A percentile compares a stretch with the other conserved stretches of the same genome.
phyloP scores from a whole-genome alignment of 257 asterid species.

The Jacaranda copaia region DNA sequence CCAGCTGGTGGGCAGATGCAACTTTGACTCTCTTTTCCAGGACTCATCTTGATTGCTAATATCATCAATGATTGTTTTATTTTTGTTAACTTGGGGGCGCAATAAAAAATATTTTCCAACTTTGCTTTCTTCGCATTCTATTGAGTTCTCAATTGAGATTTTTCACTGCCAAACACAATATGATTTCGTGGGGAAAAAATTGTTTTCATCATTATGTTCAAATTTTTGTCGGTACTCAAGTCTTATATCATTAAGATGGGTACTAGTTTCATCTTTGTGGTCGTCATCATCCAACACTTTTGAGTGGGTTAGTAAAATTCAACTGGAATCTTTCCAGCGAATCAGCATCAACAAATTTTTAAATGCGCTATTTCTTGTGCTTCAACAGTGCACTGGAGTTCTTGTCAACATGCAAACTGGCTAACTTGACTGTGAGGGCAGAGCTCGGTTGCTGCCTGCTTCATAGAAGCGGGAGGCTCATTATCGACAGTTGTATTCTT shows the following conservation, averaged over 20 bases:
- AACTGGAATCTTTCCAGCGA: not conserved
- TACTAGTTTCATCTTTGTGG: not conserved
- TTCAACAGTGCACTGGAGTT: conserved; percentile 87
- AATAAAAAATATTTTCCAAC: not conserved
- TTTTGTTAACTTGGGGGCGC: not conserved
- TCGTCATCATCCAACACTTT: conserved; percentile 8
- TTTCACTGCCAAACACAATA: not conserved
- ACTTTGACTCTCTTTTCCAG: not conserved
- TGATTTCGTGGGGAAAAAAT: not conserved
- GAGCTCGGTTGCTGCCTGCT: conserved; percentile 98
- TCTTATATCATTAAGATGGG: not conserved
- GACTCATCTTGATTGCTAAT: conserved; percentile 3
- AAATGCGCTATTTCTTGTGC: conserved; percentile 33
- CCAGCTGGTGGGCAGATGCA: not conserved
- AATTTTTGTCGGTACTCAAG: not conserved
- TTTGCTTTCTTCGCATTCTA: not conserved
- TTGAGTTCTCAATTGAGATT: not conserved
- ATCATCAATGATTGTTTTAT: conserved; percentile 11
- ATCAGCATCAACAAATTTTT: not conserved
- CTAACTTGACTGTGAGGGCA: conserved; percentile 91
- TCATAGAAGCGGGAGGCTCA: conserved; percentile 92
- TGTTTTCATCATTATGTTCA: not conserved
- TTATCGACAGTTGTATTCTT: conserved; percentile 85
- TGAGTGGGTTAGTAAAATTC: not conserved
- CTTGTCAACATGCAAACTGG: conserved; percentile 82